Evolutionary conservation across 495 filamentous ascomycete species (phyloP), one percentile per base, ranked within the genome.

Genomic region (Neurospora sp.): DNA sequence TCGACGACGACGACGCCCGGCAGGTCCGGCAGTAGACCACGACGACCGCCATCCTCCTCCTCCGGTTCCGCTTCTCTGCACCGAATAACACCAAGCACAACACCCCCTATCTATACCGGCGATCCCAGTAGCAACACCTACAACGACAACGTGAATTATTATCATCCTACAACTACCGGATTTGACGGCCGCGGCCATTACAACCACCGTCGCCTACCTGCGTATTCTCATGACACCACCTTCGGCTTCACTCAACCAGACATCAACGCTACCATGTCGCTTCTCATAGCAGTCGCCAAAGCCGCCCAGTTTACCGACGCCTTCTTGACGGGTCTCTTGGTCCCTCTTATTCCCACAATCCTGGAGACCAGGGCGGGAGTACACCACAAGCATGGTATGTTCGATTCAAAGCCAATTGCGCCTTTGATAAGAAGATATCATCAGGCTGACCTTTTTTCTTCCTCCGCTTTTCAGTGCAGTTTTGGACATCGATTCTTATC

Each of bases 341-440:
- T 80, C 45, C 78, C 78, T 39, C 45, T 80, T 61, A 71, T 80
- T 37, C 78, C 78, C 9, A 71, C 75, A n/a, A 75, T 80, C 38
- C 45, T 80, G 37, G 12, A 76, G 27, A 68, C 12, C 22, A 72
- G 71, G 12, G 65, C 72, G 3, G 44, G 73, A 20, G 70, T 76
- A 16, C 75, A 74, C 2, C 69, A 65, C 3, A 73, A 75, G 16
- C 77, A 79, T 75, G 70, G 76, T 78, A 70, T 37, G 69, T 45
- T 18, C 2, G 18, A 12, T 39, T 18, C 35, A 8, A 37, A 14
- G 41, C 5, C 20, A 27, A 27, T 7, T 35, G 39, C 20, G 35
- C 37, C 53, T 47, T 31, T 31, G 7, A 9, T 18, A 7, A 16
- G 12, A 6, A 39, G 41, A 5, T 4, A 59, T 71, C n/a, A 38